Base-by-base conservation (phyloP, 1,284 basidiomycete species). In the Rhodotorula sp. region DNA sequence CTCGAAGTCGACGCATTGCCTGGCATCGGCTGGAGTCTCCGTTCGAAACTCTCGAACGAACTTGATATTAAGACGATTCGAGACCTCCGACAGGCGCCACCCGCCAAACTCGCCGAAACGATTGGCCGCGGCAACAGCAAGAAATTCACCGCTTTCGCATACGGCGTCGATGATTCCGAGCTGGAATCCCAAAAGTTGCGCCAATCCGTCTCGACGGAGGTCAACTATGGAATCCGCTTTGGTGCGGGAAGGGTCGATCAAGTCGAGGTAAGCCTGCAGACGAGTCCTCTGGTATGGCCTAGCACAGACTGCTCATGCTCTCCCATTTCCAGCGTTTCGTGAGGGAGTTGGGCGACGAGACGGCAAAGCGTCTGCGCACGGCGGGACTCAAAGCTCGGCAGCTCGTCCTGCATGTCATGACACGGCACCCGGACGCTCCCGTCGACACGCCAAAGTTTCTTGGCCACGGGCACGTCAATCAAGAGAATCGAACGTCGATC, bases 191-290 rank as follows among this genome's bases (percentile, higher is more conserved):
- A 92, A 79, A 92, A 92, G 78, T 86, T 88, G 66, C 84, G 93
- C 76, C 93, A 92, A 80, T 91, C 89, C 6, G 92, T 97, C 19
- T 91, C 89, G 19, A 93, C 90, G 64, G 93, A 95, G 79, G 92
- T 95, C 77, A 97, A 93, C 79, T 99, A 98, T 80, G 95, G 93
- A 0, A 97, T 99, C 66, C 89, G 95, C 5, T 98, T 99, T 79
- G 87, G 90, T 78, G 88, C 86, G 64, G 70, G 47, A 1, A 38
- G 70, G 28, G 85, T 88, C 67, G 87, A 88, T 49, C 89, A 97
- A 78, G 92, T 91, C 2, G 88, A 93, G 60, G 72, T 72, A 52
- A 69, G 76, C 56, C 26, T 47, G 58, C 58, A 47, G 12, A 31
- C 28, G 2, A n/a, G 14, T 19, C 75, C 5, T 6, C 1, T 21